phyloP scores from a whole-genome alignment of 441 rosid genomes.

The Eutrema salsugineum region DNA sequence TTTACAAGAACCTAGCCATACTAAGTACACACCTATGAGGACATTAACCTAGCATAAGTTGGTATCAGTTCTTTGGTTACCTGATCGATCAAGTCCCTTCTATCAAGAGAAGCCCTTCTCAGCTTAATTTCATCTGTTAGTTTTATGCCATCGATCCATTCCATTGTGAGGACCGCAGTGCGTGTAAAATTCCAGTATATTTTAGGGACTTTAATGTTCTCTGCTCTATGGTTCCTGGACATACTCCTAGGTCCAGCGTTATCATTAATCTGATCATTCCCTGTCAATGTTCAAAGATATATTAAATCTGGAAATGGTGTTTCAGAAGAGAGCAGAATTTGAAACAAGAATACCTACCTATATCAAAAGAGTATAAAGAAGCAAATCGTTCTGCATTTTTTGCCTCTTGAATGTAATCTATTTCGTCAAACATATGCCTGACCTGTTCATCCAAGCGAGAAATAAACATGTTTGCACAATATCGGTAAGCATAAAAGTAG shows the following conservation, averaged over 20 bases:
- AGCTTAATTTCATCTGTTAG: conserved; percentile 76
- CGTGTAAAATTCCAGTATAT: conserved; percentile 86
- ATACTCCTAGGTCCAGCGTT: conserved; percentile 32
- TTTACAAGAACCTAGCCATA: conserved; percentile 9
- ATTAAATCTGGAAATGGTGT: background rate
- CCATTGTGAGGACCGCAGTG: conserved; percentile 94
- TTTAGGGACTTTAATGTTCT: conserved; percentile 83
- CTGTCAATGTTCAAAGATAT: conserved; percentile 33
- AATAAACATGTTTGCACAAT: conserved; percentile 40
- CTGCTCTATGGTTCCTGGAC: conserved; percentile 36
- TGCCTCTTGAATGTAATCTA: conserved; percentile 86
- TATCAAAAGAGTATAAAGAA: conserved; percentile 57
- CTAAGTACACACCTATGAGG: background rate
- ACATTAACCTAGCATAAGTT: background rate
- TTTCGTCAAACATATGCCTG: conserved; percentile 99
- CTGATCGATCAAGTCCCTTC: conserved; percentile 84
- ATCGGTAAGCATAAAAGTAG: conserved; percentile 15
- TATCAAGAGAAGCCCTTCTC: conserved; percentile 60
- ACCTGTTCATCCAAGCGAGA: conserved; percentile 74
- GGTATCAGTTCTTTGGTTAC: conserved; percentile 33
- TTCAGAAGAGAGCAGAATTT: background rate
- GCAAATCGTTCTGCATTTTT: conserved; percentile 97
- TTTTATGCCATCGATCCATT: conserved; percentile 97
- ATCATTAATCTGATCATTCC: conserved; percentile 35
- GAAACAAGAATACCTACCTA: conserved; percentile 44